A percentile compares a stretch with the other conserved stretches of the same genome.
Evolutionary conservation across 2,329 filamentous ascomycete species (phyloP).

Genomic region (Cadophora luteo-olivacea): DNA sequence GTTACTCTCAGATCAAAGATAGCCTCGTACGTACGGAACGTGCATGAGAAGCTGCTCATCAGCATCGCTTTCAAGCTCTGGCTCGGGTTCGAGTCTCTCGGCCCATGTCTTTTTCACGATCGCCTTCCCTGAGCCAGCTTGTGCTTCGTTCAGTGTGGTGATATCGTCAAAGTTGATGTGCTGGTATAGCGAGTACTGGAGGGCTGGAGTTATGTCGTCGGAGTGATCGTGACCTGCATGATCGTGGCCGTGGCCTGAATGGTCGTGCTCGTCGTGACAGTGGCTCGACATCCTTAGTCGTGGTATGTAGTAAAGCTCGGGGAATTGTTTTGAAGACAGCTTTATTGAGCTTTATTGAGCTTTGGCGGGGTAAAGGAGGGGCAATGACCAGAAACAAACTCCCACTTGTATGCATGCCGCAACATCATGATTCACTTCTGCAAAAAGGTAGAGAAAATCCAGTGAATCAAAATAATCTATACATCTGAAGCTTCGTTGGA

Average conservation of each 20-base stretch:
- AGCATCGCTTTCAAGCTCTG: constrained; percentile 82
- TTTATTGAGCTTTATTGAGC: neutral
- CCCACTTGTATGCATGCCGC: neutral
- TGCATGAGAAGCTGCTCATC: constrained; percentile 96
- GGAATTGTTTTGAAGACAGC: neutral
- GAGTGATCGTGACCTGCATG: constrained; percentile 89
- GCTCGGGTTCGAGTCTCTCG: constrained; percentile 72
- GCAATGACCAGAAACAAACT: constrained; percentile 15
- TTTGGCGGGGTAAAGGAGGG: constrained; percentile 35
- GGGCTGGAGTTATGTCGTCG: constrained; percentile 89
- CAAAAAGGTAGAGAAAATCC: neutral
- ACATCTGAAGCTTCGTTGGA: too few relatives aligned
- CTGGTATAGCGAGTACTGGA: constrained; percentile 89
- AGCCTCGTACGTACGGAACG: constrained; percentile 70
- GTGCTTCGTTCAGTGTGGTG: constrained; percentile 82
- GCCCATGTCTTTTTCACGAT: constrained; percentile 92
- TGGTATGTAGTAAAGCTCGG: neutral
- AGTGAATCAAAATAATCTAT: too few relatives aligned
- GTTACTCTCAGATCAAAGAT: neutral
- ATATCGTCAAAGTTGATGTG: constrained; percentile 91
- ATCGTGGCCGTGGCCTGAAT: constrained; percentile 55
- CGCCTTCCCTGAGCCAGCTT: constrained; percentile 69
- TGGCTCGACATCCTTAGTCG: constrained; percentile 49
- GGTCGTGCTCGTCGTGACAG: constrained; percentile 53
- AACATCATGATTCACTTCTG: neutral